Base-by-base conservation (phyloP, 2,329 filamentous ascomycete species). In the Rhinocladiella mackenziei region DNA sequence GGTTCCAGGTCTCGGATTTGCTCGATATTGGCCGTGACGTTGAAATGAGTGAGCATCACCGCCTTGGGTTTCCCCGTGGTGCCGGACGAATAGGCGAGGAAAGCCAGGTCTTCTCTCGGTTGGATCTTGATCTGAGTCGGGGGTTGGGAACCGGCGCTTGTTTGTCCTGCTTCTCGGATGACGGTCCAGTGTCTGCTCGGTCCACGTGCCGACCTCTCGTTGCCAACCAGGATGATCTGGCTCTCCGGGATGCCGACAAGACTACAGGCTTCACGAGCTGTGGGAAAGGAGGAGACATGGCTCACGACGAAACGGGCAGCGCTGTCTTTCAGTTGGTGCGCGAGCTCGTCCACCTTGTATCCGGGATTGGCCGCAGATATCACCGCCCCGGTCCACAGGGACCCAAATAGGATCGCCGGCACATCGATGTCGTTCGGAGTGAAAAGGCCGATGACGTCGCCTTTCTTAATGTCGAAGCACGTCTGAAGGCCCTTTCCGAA, bases 351-450 rank as follows among this genome's bases (percentile, higher is more conserved):
- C 9, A 77, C 78, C 0, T 86, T 94, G 66, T 95, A 95, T 3
- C 81, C 80, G 14, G 89, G 89, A 60, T 96, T 96, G 2, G 87
- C 89, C 0, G 89, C 87, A n/a, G 83, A 88, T 7, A 87, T 69
- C 39, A 87, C 71, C 20, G 86, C 89, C 33, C 89, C 89, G 1
- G 87, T 84, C 85, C 87, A 96, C 54, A 84, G 79, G 7, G 80
- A 75, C 18, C 89, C 89, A 73, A 86, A 87, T 64, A 80, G 86
- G 34, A 89, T 66, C 2, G 83, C 72, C 0, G 87, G 83, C 0
- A 83, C 87, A 63, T 96, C 89, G 60, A 96, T 84, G 63, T 76
- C 81, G 63, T 97, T 96, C 18, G 89, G 86, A 3, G 86, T 82
- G 71, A 84, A 95, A 41, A 95, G 73, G 8, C 78, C 84, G 15